Conservation (phyloP, 768 basidiomycete species). For the Boletus barrowsii region DNA sequence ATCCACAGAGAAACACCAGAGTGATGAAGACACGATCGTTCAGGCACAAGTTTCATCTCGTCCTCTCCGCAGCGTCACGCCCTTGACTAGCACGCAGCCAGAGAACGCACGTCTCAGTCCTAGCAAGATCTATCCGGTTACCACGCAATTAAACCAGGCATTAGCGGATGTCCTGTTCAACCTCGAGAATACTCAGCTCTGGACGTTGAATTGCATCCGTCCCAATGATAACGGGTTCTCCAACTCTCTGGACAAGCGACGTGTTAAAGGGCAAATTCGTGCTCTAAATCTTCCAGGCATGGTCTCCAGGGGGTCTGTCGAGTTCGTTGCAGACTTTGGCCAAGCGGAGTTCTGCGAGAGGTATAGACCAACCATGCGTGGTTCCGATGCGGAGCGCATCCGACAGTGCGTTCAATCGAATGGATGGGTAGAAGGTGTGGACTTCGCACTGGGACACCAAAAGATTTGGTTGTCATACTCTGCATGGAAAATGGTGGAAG, state of each 20-base stretch:
- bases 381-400: constrained; percentile 46
- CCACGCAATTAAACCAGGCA: constrained; percentile 55
- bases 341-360: constrained; percentile 50
- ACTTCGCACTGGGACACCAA: constrained; percentile 51
- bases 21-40: constrained; percentile 55
- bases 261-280: constrained; percentile 56
- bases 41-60: constrained; percentile 62
- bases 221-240: constrained; percentile 64
- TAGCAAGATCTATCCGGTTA: constrained; percentile 53
- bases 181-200: constrained; percentile 45
- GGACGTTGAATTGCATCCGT: constrained; percentile 60
- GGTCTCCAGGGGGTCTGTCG: constrained; percentile 45
- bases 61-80: constrained; percentile 49
- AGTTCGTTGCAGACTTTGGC: constrained; percentile 50
- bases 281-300: constrained; percentile 52
- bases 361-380: constrained; percentile 50
- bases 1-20: constrained; percentile 54
- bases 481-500: constrained; percentile 62
- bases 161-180: constrained; percentile 46
- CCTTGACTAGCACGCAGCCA: constrained; percentile 28
- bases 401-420: constrained; percentile 48
- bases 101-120: constrained; percentile 46
- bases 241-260: constrained; percentile 61
- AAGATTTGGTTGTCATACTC: constrained; percentile 55
- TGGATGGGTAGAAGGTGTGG: constrained; percentile 52